These are phyloP conservation scores for Zanthoxylum bungeanum DNA, from an alignment of 345 rosid genomes.

Conservation along the genomic window DNA sequence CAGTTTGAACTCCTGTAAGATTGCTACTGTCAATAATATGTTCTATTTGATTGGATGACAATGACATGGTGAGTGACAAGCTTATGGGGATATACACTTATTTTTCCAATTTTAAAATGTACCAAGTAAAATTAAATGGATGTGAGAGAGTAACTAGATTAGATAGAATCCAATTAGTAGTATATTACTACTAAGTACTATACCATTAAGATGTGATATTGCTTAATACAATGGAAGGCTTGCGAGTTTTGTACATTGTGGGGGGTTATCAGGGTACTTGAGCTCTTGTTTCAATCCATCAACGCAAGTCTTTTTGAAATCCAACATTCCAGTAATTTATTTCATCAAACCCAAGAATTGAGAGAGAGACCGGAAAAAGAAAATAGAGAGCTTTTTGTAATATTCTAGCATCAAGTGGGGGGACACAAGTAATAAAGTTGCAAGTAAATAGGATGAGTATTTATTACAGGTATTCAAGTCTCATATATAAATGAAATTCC, in stretches of 20 bases:
- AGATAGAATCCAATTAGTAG: no score
- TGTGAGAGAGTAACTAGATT: no score
- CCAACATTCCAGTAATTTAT: no score
- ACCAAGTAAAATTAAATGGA: no score
- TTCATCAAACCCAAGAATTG: no score
- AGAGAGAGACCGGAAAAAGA: neutral
- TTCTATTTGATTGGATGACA: neutral
- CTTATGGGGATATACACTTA: neutral
- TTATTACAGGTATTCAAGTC: slow-evolving; percentile 19
- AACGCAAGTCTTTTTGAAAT: no score
- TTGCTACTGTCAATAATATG: slow-evolving; percentile 8
- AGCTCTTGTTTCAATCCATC: no score
- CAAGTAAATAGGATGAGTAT: neutral
- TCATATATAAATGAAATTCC: slow-evolving; percentile 16
- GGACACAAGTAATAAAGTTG: neutral
- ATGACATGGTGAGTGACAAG: neutral
- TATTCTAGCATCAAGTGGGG: neutral
- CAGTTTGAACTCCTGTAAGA: neutral
- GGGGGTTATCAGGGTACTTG: no score
- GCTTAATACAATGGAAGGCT: no score
- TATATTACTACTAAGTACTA: no score
- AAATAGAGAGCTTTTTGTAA: neutral
- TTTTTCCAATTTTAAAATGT: no score
- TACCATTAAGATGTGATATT: neutral
- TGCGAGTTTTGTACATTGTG: neutral